Evolutionary conservation across 179 eudicot genomes (phyloP), one percentile per base, ranked within the genome.

Genomic region (Carnegiea gigantea): DNA sequence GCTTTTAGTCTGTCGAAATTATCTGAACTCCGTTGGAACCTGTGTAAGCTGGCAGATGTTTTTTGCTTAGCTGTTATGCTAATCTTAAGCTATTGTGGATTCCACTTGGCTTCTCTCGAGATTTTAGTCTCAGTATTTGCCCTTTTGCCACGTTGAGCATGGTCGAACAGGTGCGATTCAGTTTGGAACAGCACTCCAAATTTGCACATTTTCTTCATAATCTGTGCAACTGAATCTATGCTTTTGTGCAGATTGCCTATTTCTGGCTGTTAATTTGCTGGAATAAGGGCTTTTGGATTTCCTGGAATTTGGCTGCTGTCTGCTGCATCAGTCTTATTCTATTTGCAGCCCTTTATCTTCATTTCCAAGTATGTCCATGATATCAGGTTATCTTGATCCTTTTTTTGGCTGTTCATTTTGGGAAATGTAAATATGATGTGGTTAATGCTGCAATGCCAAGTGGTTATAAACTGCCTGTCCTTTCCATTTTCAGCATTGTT

Each of bases 1-100:
- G 65, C 76, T 70, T 46, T 53, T 54, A 78, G 73, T 26, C 24
- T 82, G 51, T 67, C 83, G 78, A 68, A 71, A 82, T 28, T 82
- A 72, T 77, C 78, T 70, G 81, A 79, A 67, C 62, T 70, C 57
- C 48, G 64, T 73, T 46, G 67, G 81, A 77, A 71, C 76, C 77
- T 53, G 80, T 79, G 57, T 77, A 64, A 79, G 48, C 65, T n/a
- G 79, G 67, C 67, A 18, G 73, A 0, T 57, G 75, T 75, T 21
- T 68, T 78, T 85, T 70, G 76, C 68, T 68, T 78, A 75, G 70
- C 33, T 57, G 51, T 76, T 68, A 76, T 74, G 54, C 18, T 64
- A 57, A 36, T 82, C 30, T 82, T 20, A 40, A 36, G 82, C 79
- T 78, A 49, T 60, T 82, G 20, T 60, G 78, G 33, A 79, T 79